Evolutionary conservation across 2,329 filamentous ascomycete genomes (phyloP), one percentile per base, ranked within the genome.

Genomic region (Aspergillus alliaceus): DNA sequence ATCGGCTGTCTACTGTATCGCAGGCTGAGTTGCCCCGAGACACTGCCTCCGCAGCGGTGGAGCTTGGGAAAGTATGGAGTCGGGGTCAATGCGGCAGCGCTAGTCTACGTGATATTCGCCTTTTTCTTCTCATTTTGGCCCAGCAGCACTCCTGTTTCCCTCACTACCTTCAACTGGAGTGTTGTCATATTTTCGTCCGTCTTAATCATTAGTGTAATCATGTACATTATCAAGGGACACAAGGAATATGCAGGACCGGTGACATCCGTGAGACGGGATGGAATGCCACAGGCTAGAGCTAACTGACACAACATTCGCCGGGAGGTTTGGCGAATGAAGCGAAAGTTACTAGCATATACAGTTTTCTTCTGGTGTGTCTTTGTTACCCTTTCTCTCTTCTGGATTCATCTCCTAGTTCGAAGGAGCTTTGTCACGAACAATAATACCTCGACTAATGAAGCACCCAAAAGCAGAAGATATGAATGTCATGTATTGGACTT

Each of bases 101-200:
- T 80, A 29, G 24, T 71, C 2, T 84, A 79, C 64, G 69, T 79
- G 1, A 58, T 73, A 1, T 73, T 79, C 20, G 70, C 80, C 3
- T 76, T 80, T 39, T 72, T 82, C 51, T 81, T 81, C 64, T 70
- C 73, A 12, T 79, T 80, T 56, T 83, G 81, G 67, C 81, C 82
- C 1, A 63, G 70, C 0, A 56, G 63, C 0, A 66, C 74, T 7
- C 67, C 73, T 0, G 74, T 80, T 0, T 75, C 72, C 0, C 62
- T 70, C 1, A 64, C 60, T 3, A 75, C 72, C 3, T 81, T 83
- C 68, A 84, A 84, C 65, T 84, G 79, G 79, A 77, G 75, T 29
- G 64, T 74, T n/a, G 69, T 80, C 6, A 75, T 83, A 37, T 80
- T 80, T 47, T 64, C 63, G 22, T 69, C 66, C 0, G 70, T 75